Evolutionary conservation across 148 eudicot species (phyloP).

Genomic region (Suaeda aralocaspica): DNA sequence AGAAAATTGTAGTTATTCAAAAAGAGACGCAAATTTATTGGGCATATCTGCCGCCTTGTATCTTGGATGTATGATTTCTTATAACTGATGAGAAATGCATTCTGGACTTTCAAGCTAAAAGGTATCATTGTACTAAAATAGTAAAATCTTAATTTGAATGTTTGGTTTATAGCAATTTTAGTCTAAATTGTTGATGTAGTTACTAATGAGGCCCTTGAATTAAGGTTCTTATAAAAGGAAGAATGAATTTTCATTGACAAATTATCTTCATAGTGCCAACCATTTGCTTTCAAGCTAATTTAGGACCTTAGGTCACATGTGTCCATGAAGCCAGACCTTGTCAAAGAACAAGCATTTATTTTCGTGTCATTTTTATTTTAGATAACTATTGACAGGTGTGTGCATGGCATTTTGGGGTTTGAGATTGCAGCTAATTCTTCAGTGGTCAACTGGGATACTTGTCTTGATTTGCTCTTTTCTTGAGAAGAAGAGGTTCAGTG

Average conservation of each 20-base stretch:
- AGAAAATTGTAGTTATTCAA: not conserved
- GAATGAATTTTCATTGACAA: not conserved
- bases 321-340: constrained; percentile 2
- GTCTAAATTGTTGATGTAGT: not conserved
- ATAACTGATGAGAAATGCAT: not conserved
- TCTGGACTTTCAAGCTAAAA: not conserved
- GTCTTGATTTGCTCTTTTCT: constrained; percentile 77
- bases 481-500: constrained; percentile 66
- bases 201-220: not conserved
- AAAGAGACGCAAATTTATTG: not conserved
- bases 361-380: constrained; percentile 19
- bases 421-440: constrained; percentile 92
- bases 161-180: not conserved
- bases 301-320: not conserved
- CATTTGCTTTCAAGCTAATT: not conserved
- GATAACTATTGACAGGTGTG: constrained; percentile 29
- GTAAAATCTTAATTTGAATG: not conserved
- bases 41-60: not conserved
- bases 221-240: not conserved
- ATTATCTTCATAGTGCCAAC: not conserved
- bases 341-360: constrained; percentile 14
- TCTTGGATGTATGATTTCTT: not conserved
- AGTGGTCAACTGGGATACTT: constrained; percentile 93
- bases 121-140: not conserved
- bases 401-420: constrained; percentile 40